Percentiles rank a stretch among this genome's conserved stretches.
These are phyloP conservation scores for Gaeumannomyces sp. DNA, from an alignment of 2,329 filamentous ascomycete genomes.

Conservation along the genomic window DNA sequence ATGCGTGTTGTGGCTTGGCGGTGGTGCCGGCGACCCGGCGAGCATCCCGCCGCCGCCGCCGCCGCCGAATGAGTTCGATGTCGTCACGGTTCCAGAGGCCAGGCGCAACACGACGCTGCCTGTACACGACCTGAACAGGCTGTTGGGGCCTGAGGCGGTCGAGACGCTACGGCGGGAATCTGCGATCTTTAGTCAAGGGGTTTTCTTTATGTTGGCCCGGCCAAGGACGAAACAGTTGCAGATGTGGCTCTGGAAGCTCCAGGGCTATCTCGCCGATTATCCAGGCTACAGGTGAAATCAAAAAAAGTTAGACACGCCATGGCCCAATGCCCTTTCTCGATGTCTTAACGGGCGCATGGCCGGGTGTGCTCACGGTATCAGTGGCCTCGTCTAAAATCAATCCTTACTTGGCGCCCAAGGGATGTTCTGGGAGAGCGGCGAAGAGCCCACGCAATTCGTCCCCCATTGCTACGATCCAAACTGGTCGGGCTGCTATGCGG, in stretches of 20 bases:
- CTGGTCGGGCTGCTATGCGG: too few relatives aligned
- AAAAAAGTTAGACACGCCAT: too few relatives aligned
- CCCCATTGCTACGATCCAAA: too few relatives aligned
- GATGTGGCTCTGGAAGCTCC: slow-evolving; percentile 50
- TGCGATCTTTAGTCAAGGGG: slow-evolving; percentile 28
- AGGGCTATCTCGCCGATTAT: slow-evolving; percentile 37
- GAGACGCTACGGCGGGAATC: slow-evolving; percentile 31
- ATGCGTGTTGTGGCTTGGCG: slow-evolving; percentile 38
- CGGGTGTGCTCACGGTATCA: too few relatives aligned
- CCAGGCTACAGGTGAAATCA: background rate
- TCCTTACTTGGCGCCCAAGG: too few relatives aligned
- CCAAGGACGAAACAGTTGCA: slow-evolving; percentile 38
- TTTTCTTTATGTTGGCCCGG: slow-evolving; percentile 37
- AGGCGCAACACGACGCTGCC: slow-evolving; percentile 33
- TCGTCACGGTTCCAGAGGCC: slow-evolving; percentile 32
- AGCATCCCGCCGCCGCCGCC: slow-evolving; percentile 24
- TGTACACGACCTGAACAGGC: slow-evolving; percentile 45
- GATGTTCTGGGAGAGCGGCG: too few relatives aligned
- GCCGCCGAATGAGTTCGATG: slow-evolving; percentile 30
- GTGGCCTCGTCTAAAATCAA: too few relatives aligned
- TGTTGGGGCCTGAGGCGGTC: slow-evolving; percentile 45
- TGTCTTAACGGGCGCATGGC: too few relatives aligned
- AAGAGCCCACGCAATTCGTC: too few relatives aligned
- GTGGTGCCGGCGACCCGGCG: slow-evolving; percentile 13
- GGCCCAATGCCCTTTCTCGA: too few relatives aligned